phyloP scores from a whole-genome alignment of 2,329 filamentous ascomycete species.

The Cladosporium cucumerinum region DNA sequence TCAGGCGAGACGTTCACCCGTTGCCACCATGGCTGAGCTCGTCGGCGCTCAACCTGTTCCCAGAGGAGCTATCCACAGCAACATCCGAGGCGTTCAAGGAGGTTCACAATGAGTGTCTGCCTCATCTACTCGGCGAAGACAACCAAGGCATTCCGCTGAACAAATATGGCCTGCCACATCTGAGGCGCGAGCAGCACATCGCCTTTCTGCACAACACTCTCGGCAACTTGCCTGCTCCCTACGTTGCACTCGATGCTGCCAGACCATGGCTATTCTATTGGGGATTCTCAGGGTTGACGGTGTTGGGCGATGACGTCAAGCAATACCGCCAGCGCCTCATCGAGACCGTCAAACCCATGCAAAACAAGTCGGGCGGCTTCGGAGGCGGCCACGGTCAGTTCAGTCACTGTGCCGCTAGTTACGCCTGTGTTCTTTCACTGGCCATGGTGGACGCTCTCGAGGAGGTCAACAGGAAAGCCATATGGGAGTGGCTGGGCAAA shows the following conservation, averaged over 20 bases:
- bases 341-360: slow-evolving; percentile 73
- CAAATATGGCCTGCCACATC: slow-evolving; percentile 66
- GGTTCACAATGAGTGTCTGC: slow-evolving; percentile 24
- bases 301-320: slow-evolving; percentile 71
- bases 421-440: slow-evolving; percentile 77
- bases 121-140: slow-evolving; percentile 27
- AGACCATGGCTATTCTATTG: slow-evolving; percentile 95
- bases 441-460: slow-evolving; percentile 73
- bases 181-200: slow-evolving; percentile 63
- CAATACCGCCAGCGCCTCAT: slow-evolving; percentile 62
- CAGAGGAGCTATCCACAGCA: slow-evolving; percentile 19
- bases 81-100: slow-evolving; percentile 15
- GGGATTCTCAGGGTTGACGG: slow-evolving; percentile 70
- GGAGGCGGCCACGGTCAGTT: slow-evolving; percentile 89
- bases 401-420: slow-evolving; percentile 84
- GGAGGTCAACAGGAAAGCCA: slow-evolving; percentile 72
- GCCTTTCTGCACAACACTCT: slow-evolving; percentile 58
- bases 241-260: slow-evolving; percentile 76
- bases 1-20: slow-evolving; percentile 13
- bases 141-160: slow-evolving; percentile 55
- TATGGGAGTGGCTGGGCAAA: slow-evolving; percentile 87
- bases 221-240: slow-evolving; percentile 63
- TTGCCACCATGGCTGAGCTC: slow-evolving; percentile 30
- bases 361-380: slow-evolving; percentile 81
- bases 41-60: slow-evolving; percentile 26